These are phyloP conservation scores for Pholiota microspora DNA, from an alignment of 768 basidiomycete species.

Conservation along the genomic window DNA sequence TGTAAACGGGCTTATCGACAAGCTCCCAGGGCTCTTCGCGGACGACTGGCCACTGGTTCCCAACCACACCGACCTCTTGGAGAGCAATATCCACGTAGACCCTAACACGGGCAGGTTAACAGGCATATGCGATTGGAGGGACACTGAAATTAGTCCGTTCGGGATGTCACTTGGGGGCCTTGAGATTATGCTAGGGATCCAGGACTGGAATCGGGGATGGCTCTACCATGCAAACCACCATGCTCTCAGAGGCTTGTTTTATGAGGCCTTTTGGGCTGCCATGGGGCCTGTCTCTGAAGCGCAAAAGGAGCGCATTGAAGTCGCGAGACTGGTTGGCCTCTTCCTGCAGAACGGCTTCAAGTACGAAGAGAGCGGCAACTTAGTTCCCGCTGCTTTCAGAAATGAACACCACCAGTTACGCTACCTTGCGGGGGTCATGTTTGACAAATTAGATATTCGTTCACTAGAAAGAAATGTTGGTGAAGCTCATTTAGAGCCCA, in stretches of 20 bases:
- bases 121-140: conserved; percentile 16
- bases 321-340: conserved; percentile 6
- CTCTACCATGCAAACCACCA: no score
- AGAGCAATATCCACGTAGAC: conserved; percentile 14
- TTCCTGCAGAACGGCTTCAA: conserved; percentile 2
- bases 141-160: conserved; percentile 6
- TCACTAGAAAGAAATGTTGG: no score
- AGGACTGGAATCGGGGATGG: not conserved
- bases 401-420: no score
- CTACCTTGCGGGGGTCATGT: no score
- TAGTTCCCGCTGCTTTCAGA: conserved; percentile 5
- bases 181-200: conserved; percentile 12
- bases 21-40: conserved; percentile 1
- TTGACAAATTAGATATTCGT: no score
- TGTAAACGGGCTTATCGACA: conserved; percentile 2
- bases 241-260: no score
- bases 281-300: not conserved
- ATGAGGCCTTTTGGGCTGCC: no score
- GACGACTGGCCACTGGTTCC: conserved; percentile 12
- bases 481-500: no score
- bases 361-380: not conserved
- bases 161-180: conserved; percentile 13
- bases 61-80: conserved; percentile 16
- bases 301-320: not conserved
- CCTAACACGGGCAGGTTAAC: not conserved